Evolutionary conservation across 192 early-diverging fungal genomes (phyloP).

Genomic region (Coemansia sp.): DNA sequence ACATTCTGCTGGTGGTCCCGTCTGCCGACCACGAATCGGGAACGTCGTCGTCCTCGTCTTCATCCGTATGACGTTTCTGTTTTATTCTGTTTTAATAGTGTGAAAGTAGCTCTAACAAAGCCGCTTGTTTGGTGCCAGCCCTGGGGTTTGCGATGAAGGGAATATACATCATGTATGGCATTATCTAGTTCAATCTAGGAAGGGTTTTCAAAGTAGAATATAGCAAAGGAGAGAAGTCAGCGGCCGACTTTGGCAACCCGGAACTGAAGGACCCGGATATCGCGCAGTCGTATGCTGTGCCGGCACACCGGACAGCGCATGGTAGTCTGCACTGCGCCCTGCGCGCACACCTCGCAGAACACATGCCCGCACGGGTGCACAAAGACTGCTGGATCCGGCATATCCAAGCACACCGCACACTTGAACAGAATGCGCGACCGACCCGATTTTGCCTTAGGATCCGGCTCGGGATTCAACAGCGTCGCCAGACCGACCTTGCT

Average conservation of each 20-base stretch:
- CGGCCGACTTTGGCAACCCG: constrained; percentile 26
- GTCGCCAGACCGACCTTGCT: not conserved
- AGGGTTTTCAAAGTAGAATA: too few species aligned
- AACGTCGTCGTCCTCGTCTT: not conserved
- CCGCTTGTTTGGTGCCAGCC: not conserved
- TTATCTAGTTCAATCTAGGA: not conserved
- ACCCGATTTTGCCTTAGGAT: not conserved
- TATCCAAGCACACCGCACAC: constrained; percentile 43
- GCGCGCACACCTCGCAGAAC: constrained; percentile 46
- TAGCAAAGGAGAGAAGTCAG: not conserved
- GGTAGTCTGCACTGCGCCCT: constrained; percentile 31
- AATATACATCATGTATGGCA: too few species aligned
- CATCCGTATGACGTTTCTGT: not conserved
- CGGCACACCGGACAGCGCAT: constrained; percentile 44
- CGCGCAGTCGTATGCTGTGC: constrained; percentile 27
- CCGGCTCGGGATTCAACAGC: constrained; percentile 8
- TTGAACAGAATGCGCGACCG: constrained; percentile 40
- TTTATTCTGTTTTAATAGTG: too few species aligned
- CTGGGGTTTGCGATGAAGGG: too few species aligned
- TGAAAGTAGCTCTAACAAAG: too few species aligned
- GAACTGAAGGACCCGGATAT: constrained; percentile 44
- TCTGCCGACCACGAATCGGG: constrained; percentile 4
- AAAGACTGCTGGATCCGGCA: constrained; percentile 45
- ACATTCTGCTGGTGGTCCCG: constrained; percentile 37
- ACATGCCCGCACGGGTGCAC: constrained; percentile 47